phyloP scores from a whole-genome alignment of 192 early-diverging fungal species.

The Phycomyces blakesleeanus region DNA sequence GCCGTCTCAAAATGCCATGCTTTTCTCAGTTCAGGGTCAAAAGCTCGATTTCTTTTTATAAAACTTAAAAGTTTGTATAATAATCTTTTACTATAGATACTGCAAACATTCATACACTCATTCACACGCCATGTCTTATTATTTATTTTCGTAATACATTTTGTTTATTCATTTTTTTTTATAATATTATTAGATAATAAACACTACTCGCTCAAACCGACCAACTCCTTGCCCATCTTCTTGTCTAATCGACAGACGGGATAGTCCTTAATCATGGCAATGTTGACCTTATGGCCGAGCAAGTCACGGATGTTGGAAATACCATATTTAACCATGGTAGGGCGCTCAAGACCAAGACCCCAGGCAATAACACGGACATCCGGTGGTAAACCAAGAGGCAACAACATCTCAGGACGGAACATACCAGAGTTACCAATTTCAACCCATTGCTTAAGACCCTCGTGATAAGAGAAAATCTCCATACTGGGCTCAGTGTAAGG shows the following conservation, averaged over 20 bases:
- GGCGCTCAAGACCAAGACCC: slow-evolving; percentile 95
- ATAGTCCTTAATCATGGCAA: slow-evolving; percentile 85
- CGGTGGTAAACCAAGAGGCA: slow-evolving; percentile 88
- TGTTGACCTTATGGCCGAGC: slow-evolving; percentile 91
- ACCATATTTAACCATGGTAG: slow-evolving; percentile 98
- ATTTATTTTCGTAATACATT: neutral
- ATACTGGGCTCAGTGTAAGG: slow-evolving; percentile 99
- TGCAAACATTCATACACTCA: too few species aligned
- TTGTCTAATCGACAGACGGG: slow-evolving; percentile 91
- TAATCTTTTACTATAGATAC: too few species aligned
- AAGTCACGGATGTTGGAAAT: slow-evolving; percentile 92
- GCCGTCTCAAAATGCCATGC: neutral
- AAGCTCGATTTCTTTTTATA: too few species aligned
- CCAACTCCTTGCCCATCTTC: slow-evolving; percentile 72
- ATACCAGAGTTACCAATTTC: slow-evolving; percentile 98
- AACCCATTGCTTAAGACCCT: slow-evolving; percentile 80
- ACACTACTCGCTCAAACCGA: slow-evolving; percentile 32
- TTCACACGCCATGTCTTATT: too few species aligned
- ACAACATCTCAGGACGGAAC: slow-evolving; percentile 99
- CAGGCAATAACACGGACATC: slow-evolving; percentile 97
- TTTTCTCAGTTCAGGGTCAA: too few species aligned
- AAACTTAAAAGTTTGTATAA: too few species aligned
- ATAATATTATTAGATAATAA: neutral
- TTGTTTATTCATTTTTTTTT: slow-evolving; percentile 3
- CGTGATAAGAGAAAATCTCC: slow-evolving; percentile 99